These are phyloP conservation scores for Lactarius evosmus DNA, from an alignment of 768 basidiomycete genomes.

Conservation along the genomic window DNA sequence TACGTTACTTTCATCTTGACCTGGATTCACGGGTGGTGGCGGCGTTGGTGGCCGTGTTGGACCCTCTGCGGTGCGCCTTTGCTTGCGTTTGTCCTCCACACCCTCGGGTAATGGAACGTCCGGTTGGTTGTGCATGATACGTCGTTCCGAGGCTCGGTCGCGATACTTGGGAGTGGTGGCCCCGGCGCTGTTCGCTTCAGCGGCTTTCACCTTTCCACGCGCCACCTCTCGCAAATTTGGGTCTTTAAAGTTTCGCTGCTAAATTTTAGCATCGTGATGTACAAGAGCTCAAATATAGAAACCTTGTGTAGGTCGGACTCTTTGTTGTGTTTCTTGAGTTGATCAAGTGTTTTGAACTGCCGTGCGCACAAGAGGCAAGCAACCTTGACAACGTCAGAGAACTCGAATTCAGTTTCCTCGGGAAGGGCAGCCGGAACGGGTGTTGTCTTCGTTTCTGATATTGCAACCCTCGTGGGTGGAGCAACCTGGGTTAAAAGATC, in stretches of 20 bases:
- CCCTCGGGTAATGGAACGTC: constrained; percentile 69
- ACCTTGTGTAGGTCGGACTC: constrained; percentile 97
- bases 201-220: constrained; percentile 55
- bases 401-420: constrained; percentile 70
- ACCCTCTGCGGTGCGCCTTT: constrained; percentile 52
- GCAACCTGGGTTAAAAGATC: constrained; percentile 18
- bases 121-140: constrained; percentile 89
- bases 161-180: constrained; percentile 77
- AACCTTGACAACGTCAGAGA: constrained; percentile 67
- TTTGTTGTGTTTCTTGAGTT: constrained; percentile 84
- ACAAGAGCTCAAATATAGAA: constrained; percentile 27
- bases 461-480: constrained; percentile 12
- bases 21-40: constrained; percentile 64
- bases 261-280: neutral
- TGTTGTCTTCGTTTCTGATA: constrained; percentile 26
- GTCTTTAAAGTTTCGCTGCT: constrained; percentile 85
- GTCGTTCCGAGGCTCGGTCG: constrained; percentile 90
- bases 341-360: constrained; percentile 86
- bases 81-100: constrained; percentile 42
- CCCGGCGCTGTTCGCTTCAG: constrained; percentile 31
- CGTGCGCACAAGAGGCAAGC: constrained; percentile 90
- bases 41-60: constrained; percentile 60
- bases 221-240: constrained; percentile 68
- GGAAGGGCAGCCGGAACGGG: constrained; percentile 39
- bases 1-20: constrained; percentile 78